Evolutionary conservation across 1,284 basidiomycete species (phyloP).

Genomic region (Coniferiporia weirii): DNA sequence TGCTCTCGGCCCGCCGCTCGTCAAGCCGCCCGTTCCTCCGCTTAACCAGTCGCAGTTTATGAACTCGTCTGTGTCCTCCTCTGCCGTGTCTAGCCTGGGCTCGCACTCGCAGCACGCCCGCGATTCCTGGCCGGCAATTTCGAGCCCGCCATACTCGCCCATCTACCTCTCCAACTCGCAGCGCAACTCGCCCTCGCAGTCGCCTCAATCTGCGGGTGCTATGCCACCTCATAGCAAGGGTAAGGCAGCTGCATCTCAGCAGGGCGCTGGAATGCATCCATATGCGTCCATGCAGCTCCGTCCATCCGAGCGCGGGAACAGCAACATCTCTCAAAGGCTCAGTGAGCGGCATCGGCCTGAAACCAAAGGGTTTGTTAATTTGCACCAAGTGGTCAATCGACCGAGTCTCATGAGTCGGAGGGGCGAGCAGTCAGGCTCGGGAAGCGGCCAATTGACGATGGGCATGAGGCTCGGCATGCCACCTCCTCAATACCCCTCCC

Average conservation of each 20-base stretch:
- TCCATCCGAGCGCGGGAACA: conserved; percentile 3
- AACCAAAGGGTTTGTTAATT: conserved; percentile 16
- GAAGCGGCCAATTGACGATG: conserved; percentile 3
- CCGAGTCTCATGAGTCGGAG: conserved; percentile 15
- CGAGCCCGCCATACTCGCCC: conserved; percentile 13
- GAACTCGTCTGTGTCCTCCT: conserved; percentile 9
- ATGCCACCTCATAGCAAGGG: conserved; percentile 9
- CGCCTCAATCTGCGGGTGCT: conserved; percentile 13
- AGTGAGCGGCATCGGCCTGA: conserved; percentile 13
- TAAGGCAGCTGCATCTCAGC: conserved; percentile 3
- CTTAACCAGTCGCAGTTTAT: conserved; percentile 1
- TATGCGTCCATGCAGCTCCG: conserved; percentile 8
- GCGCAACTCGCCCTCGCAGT: conserved; percentile 15
- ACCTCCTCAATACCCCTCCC: conserved; percentile 12
- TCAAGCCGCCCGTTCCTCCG: conserved; percentile 5
- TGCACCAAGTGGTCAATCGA: conserved; percentile 13
- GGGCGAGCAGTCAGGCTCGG: conserved; percentile 1
- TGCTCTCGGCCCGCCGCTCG: conserved; percentile 32
- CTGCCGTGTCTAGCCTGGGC: conserved; percentile 5
- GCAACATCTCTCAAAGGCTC: not conserved
- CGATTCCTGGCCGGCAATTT: conserved; percentile 8
- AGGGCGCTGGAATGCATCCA: not conserved
- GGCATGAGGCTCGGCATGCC: conserved; percentile 19
- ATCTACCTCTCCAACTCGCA: conserved; percentile 10
- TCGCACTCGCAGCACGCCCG: conserved; percentile 7